A percentile compares a stretch with the other conserved stretches of the same genome.
Conservation (phyloP, 23 red algal genomes). For the Gracilaria vermiculophylla region DNA sequence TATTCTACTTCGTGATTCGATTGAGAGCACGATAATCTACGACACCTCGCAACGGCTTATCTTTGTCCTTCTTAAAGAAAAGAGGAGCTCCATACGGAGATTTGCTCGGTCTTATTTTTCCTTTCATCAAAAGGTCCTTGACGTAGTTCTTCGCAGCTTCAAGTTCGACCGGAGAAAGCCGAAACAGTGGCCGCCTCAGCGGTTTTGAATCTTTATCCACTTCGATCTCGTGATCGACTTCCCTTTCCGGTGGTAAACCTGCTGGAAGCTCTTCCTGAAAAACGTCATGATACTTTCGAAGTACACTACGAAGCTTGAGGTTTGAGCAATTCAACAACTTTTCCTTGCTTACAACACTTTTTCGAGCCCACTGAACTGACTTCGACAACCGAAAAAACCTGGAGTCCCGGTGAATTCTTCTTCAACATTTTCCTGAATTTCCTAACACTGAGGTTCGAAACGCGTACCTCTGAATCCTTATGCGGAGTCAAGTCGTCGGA, state of each 20-base stretch:
- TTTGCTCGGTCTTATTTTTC: neutral
- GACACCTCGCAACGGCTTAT: neutral
- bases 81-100: neutral
- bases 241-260: neutral
- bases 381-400: too few species aligned
- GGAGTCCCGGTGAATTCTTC: too few species aligned
- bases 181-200: neutral
- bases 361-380: too few species aligned
- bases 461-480: too few species aligned
- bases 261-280: conserved; percentile 12
- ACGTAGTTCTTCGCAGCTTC: neutral
- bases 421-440: too few species aligned
- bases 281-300: conserved; percentile 3
- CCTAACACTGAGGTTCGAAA: too few species aligned
- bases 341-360: too few species aligned
- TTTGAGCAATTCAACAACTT: too few species aligned
- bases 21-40: conserved; percentile 29
- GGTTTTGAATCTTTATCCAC: neutral
- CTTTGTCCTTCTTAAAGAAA: conserved; percentile 16
- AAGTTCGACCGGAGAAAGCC: conserved; percentile 1
- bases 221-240: neutral
- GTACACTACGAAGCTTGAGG: too few species aligned
- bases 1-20: conserved; percentile 23
- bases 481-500: too few species aligned
- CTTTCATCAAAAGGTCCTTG: neutral